Base-by-base conservation (phyloP, 352 stramenopile genomes). In the Globisporangium orthogonon region DNA sequence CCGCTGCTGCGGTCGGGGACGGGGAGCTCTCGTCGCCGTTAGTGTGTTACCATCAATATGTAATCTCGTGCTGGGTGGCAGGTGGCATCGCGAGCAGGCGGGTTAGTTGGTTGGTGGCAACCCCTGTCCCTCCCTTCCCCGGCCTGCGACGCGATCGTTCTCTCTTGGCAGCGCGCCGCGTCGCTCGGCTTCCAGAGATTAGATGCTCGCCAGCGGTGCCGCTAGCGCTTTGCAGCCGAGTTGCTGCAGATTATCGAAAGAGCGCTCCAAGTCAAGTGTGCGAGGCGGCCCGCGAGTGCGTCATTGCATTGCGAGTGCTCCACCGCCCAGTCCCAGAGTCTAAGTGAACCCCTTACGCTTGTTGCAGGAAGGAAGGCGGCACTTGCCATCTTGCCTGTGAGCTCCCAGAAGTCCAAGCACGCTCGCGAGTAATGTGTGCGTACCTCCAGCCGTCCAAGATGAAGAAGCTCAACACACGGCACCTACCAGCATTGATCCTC, bases 141-240 rank as follows among this genome's bases (percentile, higher is more conserved):
- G 43, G n/a, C 43, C 43, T 48, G 41, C 41, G 41, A 47, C 41
- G 41, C 43, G 17, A 30, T 48, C 9, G n/a, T 48, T 30, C n/a
- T 48, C 43, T 30, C 43, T 23, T 23, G 23, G 11, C n/a, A 30
- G 41, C 10, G 43, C 43, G 43, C 43, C 43, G 43, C 43, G n/a
- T 48, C 43, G 43, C 43, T 48, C 43, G n/a, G 43, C 43, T 48
- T 48, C 43, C 43, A 48, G 43, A 30, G 43, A 48, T 48, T 48
- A 48, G 43, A 48, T 48, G 43, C 35, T 40, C 10, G 35, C 35
- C 35, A 40, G 9, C 35, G 10, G 7, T 11, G 35, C 35, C 35
- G 35, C 9, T 11, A 14, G 7, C 35, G 4, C 35, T 2, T 40
- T 14, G 7, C 2, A 23, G 23, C 3, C 35, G 35, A 4, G 7